These are phyloP conservation scores for Raphanus sativus DNA, from an alignment of 345 rosid genomes.

Conservation along the genomic window DNA sequence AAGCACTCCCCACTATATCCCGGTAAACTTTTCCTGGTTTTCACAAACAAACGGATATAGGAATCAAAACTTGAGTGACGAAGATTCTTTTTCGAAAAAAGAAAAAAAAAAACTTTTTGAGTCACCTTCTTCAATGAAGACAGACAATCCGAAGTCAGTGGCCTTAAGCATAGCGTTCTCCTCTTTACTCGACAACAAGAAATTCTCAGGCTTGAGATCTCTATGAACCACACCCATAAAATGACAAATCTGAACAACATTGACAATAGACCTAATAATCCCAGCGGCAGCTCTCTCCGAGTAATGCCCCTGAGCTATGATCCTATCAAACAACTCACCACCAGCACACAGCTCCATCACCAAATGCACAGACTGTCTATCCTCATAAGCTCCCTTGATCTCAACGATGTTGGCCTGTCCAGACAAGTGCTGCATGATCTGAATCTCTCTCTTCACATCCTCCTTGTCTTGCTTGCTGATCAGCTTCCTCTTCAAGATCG, in stretches of 20 bases:
- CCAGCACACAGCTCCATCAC: constrained; percentile 94
- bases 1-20: constrained; percentile 87
- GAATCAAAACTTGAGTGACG: not conserved
- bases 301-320: constrained; percentile 73
- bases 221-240: constrained; percentile 88
- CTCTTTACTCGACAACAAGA: constrained; percentile 66
- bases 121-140: constrained; percentile 79
- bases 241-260: constrained; percentile 81
- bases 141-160: constrained; percentile 83
- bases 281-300: constrained; percentile 77
- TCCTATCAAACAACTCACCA: constrained; percentile 85
- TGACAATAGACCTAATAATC: constrained; percentile 60
- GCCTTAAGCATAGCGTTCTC: constrained; percentile 71
- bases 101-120: not conserved
- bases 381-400: constrained; percentile 76
- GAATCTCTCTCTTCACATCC: constrained; percentile 73
- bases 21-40: constrained; percentile 60
- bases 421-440: constrained; percentile 80
- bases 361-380: constrained; percentile 68
- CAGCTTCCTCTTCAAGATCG: constrained; percentile 76
- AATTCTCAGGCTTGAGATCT: constrained; percentile 92
- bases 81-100: not conserved
- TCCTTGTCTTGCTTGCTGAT: constrained; percentile 60
- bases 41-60: constrained; percentile 19
- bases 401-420: constrained; percentile 82